Base-by-base conservation (phyloP, 2,329 filamentous ascomycete species). In the Aphanocladium album region DNA sequence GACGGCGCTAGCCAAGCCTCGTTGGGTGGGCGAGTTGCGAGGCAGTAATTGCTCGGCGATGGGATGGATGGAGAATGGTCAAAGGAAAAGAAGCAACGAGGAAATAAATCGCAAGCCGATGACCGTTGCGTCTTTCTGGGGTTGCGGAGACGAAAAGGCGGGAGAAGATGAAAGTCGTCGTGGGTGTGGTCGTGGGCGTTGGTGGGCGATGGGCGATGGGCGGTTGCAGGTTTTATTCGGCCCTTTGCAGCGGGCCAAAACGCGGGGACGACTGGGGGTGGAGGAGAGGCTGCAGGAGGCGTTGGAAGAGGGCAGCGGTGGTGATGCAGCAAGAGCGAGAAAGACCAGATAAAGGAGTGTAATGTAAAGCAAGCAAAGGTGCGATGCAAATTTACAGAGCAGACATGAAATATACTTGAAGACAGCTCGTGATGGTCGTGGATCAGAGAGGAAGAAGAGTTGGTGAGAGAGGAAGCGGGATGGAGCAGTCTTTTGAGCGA, bases 211-310 rank as follows among this genome's bases (percentile, higher is more conserved):
- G 53, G 41, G 33, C 6, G 12, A 35, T 35, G 57, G 57, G 47
- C 41, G 55, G 47, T 45, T 47, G 57, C 57, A 60, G 57, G 27
- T 50, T 50, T 60, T 60, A 60, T 60, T 60, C 57, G 57, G 57
- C 49, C 57, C 57, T 60, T 60, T 60, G 37, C 30, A 27, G 39
- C 39, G 49, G 57, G 57, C 37, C 57, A 53, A 60, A 60, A 60
- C 49, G 50, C 57, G 57, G 49, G 57, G 57, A 30, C 30, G 57
- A 47, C 50, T 39, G 39, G 50, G 57, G 56, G 45, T 49, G 54
- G 43, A 57, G 16, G 33, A 23, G 16, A 12, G 2, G 11, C 6
- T 21, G 54, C 54, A 47, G 52, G n/a, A 51, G 16, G 49, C 14
- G 11, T 8, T 16, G 21, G 56, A 30, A 37, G 23, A 12, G 8